Evolutionary conservation across 768 basidiomycete species (phyloP).

Genomic region (Tylopilus plumbeoviolaceoides): DNA sequence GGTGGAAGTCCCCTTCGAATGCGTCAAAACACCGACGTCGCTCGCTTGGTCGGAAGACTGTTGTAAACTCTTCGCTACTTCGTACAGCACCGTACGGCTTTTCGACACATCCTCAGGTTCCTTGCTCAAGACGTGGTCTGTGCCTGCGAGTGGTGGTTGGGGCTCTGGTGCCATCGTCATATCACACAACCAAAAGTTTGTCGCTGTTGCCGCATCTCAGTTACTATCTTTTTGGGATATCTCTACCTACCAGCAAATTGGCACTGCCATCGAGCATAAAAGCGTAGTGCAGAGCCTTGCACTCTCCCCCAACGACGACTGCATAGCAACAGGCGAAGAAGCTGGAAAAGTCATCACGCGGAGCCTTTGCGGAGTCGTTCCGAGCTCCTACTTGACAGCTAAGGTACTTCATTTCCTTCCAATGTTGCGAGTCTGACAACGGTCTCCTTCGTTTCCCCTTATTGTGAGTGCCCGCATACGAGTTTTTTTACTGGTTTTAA

Average conservation of each 20-base stretch:
- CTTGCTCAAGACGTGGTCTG: neutral
- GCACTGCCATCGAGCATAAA: neutral
- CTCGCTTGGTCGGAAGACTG: neutral
- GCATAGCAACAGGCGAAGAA: neutral
- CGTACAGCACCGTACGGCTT: neutral
- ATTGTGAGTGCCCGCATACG: too few species aligned
- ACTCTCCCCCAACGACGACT: neutral
- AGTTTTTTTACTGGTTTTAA: too few species aligned
- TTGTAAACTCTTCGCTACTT: neutral
- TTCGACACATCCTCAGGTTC: neutral
- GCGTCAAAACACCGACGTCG: neutral
- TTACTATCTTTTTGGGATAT: slow-evolving; percentile 2
- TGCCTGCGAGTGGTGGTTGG: neutral
- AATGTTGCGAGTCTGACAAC: neutral
- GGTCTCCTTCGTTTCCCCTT: too few species aligned
- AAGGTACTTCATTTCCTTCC: neutral
- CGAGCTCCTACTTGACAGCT: neutral
- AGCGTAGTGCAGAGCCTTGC: neutral
- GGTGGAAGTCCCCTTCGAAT: neutral
- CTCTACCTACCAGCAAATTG: neutral
- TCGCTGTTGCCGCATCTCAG: neutral
- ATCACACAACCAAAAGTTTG: neutral
- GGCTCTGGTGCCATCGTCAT: neutral
- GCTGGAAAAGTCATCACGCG: neutral
- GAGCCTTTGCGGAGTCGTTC: neutral